phyloP scores from a whole-genome alignment of 2,329 filamentous ascomycete genomes.

The Rhinocladiella mackenziei region DNA sequence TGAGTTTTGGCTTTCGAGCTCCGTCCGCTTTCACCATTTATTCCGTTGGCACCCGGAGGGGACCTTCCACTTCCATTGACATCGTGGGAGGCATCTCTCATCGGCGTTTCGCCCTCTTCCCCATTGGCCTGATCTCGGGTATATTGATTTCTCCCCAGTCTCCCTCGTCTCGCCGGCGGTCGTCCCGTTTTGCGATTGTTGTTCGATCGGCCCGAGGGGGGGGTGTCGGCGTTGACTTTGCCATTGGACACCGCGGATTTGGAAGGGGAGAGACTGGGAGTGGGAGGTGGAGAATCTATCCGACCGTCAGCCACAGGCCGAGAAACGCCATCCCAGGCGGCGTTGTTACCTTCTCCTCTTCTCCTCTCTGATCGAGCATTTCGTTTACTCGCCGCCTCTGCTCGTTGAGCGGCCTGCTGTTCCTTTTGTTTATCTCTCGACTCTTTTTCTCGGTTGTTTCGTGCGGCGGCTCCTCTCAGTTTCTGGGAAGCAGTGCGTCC shows the following conservation, averaged over 20 bases:
- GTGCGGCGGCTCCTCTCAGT: constrained; percentile 52
- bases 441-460: constrained; percentile 51
- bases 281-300: constrained; percentile 67
- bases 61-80: constrained; percentile 28
- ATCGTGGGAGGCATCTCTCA: constrained; percentile 31
- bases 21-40: constrained; percentile 55
- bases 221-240: constrained; percentile 43
- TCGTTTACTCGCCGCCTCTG: constrained; percentile 72
- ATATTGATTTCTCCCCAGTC: constrained; percentile 73
- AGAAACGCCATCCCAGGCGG: too few species aligned
- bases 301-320: constrained; percentile 6
- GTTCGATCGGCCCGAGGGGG: constrained; percentile 39
- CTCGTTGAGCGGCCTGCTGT: constrained; percentile 62
- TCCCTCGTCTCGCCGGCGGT: constrained; percentile 63
- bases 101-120: constrained; percentile 41
- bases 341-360: constrained; percentile 73
- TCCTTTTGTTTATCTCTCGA: constrained; percentile 57
- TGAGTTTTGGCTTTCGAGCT: constrained; percentile 58
- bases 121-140: constrained; percentile 67
- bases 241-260: constrained; percentile 41
- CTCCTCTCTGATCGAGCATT: constrained; percentile 78
- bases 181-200: constrained; percentile 61
- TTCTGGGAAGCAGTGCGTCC: constrained; percentile 49
- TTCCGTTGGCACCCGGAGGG: constrained; percentile 47
- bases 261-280: constrained; percentile 54